A percentile compares a stretch with the other conserved stretches of the same genome.
phyloP scores from a whole-genome alignment of 306 rosid species.

The Lagenaria siceraria region DNA sequence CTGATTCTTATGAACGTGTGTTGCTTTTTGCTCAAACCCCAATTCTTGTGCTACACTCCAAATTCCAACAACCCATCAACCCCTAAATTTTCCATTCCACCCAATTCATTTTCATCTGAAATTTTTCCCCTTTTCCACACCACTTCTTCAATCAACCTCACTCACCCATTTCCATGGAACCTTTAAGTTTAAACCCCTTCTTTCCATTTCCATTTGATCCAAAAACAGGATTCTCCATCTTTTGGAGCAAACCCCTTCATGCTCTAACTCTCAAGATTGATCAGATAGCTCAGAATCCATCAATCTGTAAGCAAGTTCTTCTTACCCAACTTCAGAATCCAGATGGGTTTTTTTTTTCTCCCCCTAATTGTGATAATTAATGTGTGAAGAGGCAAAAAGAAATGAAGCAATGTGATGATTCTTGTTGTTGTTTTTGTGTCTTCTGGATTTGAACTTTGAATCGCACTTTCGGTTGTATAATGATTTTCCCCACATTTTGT shows the following conservation, averaged over 20 bases:
- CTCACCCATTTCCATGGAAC: not conserved
- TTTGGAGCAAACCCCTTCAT: not conserved
- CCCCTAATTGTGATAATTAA: not conserved
- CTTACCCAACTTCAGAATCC: not conserved
- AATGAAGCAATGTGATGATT: not conserved
- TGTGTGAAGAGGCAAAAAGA: not conserved
- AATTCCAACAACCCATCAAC: not conserved
- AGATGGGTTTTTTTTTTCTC: not conserved
- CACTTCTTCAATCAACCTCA: not conserved
- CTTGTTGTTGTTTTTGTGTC: not conserved
- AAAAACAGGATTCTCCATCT: not conserved
- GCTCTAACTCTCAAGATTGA: not conserved
- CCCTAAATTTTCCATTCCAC: not conserved
- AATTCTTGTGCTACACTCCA: slow-evolving; percentile 6
- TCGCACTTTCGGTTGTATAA: not conserved
- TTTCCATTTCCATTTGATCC: not conserved
- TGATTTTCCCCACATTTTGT: slow-evolving; percentile 1
- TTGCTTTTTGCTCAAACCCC: not conserved
- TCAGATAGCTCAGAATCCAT: not conserved
- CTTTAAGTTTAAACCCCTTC: not conserved
- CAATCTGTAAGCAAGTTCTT: not conserved
- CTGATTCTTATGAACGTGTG: not conserved
- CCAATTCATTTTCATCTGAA: not conserved
- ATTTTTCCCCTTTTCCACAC: not conserved
- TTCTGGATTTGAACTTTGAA: not conserved